Base-by-base conservation (phyloP, 768 basidiomycete genomes). In the Plicaturopsis crispa region DNA sequence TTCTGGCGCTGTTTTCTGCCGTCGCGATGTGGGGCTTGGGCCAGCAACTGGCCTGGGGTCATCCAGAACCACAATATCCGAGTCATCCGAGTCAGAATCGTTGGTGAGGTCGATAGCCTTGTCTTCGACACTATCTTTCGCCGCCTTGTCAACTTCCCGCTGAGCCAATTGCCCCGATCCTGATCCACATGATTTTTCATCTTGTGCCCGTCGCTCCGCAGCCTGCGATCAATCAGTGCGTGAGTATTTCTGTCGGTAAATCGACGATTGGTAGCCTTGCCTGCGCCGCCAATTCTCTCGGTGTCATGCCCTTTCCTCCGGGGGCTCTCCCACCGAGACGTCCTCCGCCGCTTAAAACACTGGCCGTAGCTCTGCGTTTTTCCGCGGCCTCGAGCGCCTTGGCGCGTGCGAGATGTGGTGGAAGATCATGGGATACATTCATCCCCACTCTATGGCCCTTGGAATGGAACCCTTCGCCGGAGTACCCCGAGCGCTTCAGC, bases 391-490 rank as follows among this genome's bases (percentile, higher is more conserved):
- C 80, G 3, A 90, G 60, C 10, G 84, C 89, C 42, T 78, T 82
- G 31, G 61, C 51, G 12, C 75, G 71, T 5, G 80, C 86, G 19
- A 81, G 42, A 50, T 83, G 72, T 10, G 70, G 72, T 2, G 86
- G 75, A 0, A 84, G 51, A 52, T 86, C 66, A 48, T 84, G 86
- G 2, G 80, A 79, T 14, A 80, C 60, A 22, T 75, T 72, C 5
- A 50, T 49, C n/a, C 90, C 88, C 1, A 97, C 54, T 18, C 80
- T 63, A 10, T 66, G 66, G 1, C 93, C 93, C n/a, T 69, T 62
- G 18, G 81, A 68, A 55, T 78, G 78, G 71, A 96, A 97, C 3
- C 92, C 93, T 58, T 96, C 92, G 11, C 93, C 91, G 4, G 81
- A 67, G 57, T 92, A 97, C 0, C 92, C 93, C 11, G 77, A 79